phyloP scores from a whole-genome alignment of 495 filamentous ascomycete genomes.

The Penicillium daleae region DNA sequence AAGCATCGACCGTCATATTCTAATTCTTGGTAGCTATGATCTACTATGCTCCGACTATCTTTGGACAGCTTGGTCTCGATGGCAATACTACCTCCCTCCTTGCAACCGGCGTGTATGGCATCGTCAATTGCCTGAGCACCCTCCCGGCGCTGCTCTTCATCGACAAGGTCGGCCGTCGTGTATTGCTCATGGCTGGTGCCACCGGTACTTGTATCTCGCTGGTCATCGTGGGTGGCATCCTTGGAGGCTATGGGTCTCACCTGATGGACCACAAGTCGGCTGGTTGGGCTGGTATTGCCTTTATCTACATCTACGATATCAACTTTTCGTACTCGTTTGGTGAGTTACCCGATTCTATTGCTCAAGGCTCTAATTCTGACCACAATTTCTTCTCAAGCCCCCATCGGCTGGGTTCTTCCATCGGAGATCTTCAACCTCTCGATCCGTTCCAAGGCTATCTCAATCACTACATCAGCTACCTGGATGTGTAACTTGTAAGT shows the following conservation, averaged over 20 bases:
- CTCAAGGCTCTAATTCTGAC: slow-evolving; percentile 9
- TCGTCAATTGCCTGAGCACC: slow-evolving; percentile 78
- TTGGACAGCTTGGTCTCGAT: slow-evolving; percentile 66
- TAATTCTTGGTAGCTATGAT: slow-evolving; percentile 64
- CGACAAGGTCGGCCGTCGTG: slow-evolving; percentile 74
- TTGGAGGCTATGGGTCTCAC: slow-evolving; percentile 63
- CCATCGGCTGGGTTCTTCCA: slow-evolving; percentile 48
- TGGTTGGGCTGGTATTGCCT: slow-evolving; percentile 77
- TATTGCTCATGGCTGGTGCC: slow-evolving; percentile 49
- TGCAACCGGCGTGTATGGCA: slow-evolving; percentile 79
- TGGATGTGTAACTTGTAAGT: slow-evolving; percentile 51
- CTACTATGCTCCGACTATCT: slow-evolving; percentile 77
- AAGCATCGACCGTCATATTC: background rate
- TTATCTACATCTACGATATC: slow-evolving; percentile 83
- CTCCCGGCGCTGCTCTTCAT: slow-evolving; percentile 74
- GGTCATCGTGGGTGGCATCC: slow-evolving; percentile 75
- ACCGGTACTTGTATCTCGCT: slow-evolving; percentile 64
- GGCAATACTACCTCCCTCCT: slow-evolving; percentile 68
- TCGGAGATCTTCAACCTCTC: slow-evolving; percentile 48
- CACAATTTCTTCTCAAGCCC: slow-evolving; percentile 24
- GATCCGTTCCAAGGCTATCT: slow-evolving; percentile 44
- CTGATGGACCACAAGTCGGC: slow-evolving; percentile 63
- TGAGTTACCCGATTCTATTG: slow-evolving; percentile 16
- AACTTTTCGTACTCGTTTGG: slow-evolving; percentile 69
- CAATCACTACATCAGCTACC: slow-evolving; percentile 44